Conservation (phyloP, 2,329 filamentous ascomycete genomes). For the Pleomassaria siparia region DNA sequence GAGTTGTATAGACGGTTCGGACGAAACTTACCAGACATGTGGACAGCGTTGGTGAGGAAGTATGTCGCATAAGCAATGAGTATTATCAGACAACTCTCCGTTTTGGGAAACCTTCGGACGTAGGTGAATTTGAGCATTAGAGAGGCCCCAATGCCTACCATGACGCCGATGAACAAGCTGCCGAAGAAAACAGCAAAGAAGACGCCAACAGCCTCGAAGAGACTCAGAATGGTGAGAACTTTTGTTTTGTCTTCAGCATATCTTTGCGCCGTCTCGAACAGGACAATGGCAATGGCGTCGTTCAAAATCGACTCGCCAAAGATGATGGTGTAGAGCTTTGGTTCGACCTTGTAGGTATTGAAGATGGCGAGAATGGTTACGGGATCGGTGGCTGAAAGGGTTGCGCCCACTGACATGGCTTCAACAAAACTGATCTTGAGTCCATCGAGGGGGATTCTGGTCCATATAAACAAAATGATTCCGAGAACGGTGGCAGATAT, state of each 20-base stretch:
- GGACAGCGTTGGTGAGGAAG: constrained; percentile 94
- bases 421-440: constrained; percentile 89
- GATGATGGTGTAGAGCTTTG: constrained; percentile 97
- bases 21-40: constrained; percentile 79
- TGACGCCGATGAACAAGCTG: constrained; percentile 83
- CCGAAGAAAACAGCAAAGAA: constrained; percentile 97
- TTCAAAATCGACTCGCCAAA: constrained; percentile 98
- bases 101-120: constrained; percentile 88
- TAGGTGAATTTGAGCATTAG: constrained; percentile 92
- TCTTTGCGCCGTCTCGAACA: constrained; percentile 96
- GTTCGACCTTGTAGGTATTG: constrained; percentile 98
- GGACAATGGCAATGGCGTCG: constrained; percentile 96
- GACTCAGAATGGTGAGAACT: constrained; percentile 70
- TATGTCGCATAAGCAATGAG: constrained; percentile 95
- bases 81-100: constrained; percentile 91
- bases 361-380: constrained; percentile 98
- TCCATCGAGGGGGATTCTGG: constrained; percentile 80
- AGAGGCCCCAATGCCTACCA: constrained; percentile 84
- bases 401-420: constrained; percentile 94
- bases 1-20: not conserved
- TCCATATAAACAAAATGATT: constrained; percentile 84
- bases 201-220: constrained; percentile 89
- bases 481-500: constrained; percentile 95
- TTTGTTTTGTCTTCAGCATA: constrained; percentile 79
- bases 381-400: constrained; percentile 92